phyloP scores from a whole-genome alignment of 768 basidiomycete genomes.

The Tulasnella sp. region DNA sequence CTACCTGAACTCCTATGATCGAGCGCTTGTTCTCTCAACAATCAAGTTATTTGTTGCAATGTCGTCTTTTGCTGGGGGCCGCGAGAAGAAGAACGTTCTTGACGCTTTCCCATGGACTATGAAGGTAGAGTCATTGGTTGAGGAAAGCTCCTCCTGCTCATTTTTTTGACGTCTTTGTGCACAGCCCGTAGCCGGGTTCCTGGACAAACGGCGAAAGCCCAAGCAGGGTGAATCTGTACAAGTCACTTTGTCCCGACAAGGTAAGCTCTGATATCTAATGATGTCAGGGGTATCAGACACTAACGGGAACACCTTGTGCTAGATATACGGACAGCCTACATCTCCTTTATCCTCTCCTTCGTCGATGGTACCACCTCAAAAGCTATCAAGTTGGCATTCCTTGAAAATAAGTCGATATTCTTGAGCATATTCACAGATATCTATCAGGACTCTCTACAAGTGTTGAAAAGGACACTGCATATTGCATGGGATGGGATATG shows the following conservation, averaged over 20 bases:
- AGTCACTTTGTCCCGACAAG: slow-evolving; percentile 44
- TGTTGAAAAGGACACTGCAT: slow-evolving; percentile 57
- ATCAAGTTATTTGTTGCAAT: slow-evolving; percentile 53
- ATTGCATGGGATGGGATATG: slow-evolving; percentile 66
- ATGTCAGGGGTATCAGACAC: neutral
- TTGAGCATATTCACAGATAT: slow-evolving; percentile 64
- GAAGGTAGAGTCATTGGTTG: slow-evolving; percentile 36
- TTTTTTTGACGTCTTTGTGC: slow-evolving; percentile 39
- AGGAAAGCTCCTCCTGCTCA: slow-evolving; percentile 1
- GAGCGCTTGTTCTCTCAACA: slow-evolving; percentile 53
- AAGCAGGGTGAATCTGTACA: slow-evolving; percentile 30
- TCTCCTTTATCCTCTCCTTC: slow-evolving; percentile 65
- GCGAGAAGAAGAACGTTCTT: slow-evolving; percentile 48
- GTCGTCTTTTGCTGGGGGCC: slow-evolving; percentile 52
- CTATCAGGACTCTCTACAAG: slow-evolving; percentile 48
- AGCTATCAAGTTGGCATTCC: slow-evolving; percentile 48
- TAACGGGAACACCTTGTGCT: slow-evolving; percentile 16
- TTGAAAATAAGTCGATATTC: slow-evolving; percentile 62
- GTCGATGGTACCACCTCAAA: slow-evolving; percentile 38
- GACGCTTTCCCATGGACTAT: slow-evolving; percentile 71
- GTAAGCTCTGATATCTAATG: slow-evolving; percentile 27
- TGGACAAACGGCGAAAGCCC: slow-evolving; percentile 57
- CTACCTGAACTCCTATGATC: slow-evolving; percentile 49
- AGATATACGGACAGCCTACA: slow-evolving; percentile 74
- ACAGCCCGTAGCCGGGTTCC: slow-evolving; percentile 41